Percentiles rank a stretch among this genome's conserved stretches.
Conservation (phyloP, 129 eudicot genomes). For the Centella asiatica region DNA sequence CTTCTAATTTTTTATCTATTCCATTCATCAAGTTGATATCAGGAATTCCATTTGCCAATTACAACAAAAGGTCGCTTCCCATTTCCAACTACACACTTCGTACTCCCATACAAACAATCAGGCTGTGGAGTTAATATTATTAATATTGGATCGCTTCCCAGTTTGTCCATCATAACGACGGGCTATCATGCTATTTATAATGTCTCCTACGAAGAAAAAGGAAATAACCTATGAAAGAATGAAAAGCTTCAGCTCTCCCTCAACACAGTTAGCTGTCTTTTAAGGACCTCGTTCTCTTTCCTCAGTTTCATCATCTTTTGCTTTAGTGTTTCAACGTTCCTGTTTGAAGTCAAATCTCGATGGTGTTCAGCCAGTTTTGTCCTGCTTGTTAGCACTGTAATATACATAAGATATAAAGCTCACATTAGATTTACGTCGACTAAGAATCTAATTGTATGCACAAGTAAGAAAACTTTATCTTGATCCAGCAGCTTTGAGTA, state of each 20-base stretch:
- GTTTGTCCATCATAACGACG: too few species aligned
- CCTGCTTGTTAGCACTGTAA: constrained; percentile 47
- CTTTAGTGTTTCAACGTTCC: constrained; percentile 31
- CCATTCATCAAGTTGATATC: too few species aligned
- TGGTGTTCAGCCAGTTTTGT: constrained; percentile 23
- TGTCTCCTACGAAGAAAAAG: too few species aligned
- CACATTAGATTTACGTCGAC: background rate
- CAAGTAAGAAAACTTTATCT: background rate
- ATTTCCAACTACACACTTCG: too few species aligned
- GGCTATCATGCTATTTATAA: background rate
- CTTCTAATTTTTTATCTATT: too few species aligned
- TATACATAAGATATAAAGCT: background rate
- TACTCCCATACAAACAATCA: too few species aligned
- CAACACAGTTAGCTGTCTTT: constrained; percentile 31
- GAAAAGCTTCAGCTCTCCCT: constrained; percentile 24
- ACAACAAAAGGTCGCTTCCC: too few species aligned
- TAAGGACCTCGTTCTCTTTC: constrained; percentile 62
- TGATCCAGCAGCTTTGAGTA: background rate
- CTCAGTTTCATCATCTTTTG: constrained; percentile 72
- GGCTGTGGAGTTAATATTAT: too few species aligned
- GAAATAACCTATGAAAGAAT: too few species aligned
- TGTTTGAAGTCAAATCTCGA: constrained; percentile 1
- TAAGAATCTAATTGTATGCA: background rate
- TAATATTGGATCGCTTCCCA: too few species aligned
- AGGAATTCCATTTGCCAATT: too few species aligned